These are phyloP conservation scores for Pseudotsuga menziesii DNA, from an alignment of 75 land plant species.

Conservation along the genomic window DNA sequence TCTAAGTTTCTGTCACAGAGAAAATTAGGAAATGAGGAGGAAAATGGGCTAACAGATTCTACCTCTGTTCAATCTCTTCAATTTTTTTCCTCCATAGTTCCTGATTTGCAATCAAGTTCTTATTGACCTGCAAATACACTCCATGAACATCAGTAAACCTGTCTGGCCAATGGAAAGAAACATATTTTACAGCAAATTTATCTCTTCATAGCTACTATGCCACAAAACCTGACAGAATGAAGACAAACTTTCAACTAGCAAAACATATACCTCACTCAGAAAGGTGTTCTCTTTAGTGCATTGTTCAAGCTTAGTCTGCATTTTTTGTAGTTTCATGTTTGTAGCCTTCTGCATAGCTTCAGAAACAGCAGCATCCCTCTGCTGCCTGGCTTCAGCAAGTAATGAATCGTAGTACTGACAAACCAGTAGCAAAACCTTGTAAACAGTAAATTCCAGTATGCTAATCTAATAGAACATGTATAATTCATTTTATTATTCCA, in stretches of 20 bases:
- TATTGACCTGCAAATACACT: conserved; percentile 58
- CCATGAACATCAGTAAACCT: not conserved
- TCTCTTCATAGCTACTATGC: not conserved
- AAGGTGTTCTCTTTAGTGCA: conserved; percentile 59
- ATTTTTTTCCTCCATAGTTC: conserved; percentile 66
- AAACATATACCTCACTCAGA: conserved; percentile 57
- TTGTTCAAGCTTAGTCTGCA: conserved; percentile 69
- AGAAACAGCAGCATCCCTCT: conserved; percentile 56
- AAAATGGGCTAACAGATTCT: conserved; percentile 9
- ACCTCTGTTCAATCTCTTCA: conserved; percentile 75
- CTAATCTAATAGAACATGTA: not conserved
- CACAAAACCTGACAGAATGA: not conserved
- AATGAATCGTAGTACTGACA: conserved; percentile 75
- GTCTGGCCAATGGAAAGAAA: not conserved
- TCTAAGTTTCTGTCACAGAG: not conserved
- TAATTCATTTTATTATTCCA: conserved; percentile 4
- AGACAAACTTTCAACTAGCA: not conserved
- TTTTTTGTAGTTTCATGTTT: conserved; percentile 51
- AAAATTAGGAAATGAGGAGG: not conserved
- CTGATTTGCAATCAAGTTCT: conserved; percentile 76
- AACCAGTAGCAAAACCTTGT: conserved; percentile 9
- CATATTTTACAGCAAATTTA: not conserved
- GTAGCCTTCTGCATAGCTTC: conserved; percentile 71
- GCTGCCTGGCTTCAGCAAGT: conserved; percentile 55
- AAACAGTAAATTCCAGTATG: not conserved